A percentile compares a stretch with the other conserved stretches of the same genome.
These are phyloP conservation scores for Porpolomopsis calyptriformis DNA, from an alignment of 768 basidiomycete genomes.

Conservation along the genomic window DNA sequence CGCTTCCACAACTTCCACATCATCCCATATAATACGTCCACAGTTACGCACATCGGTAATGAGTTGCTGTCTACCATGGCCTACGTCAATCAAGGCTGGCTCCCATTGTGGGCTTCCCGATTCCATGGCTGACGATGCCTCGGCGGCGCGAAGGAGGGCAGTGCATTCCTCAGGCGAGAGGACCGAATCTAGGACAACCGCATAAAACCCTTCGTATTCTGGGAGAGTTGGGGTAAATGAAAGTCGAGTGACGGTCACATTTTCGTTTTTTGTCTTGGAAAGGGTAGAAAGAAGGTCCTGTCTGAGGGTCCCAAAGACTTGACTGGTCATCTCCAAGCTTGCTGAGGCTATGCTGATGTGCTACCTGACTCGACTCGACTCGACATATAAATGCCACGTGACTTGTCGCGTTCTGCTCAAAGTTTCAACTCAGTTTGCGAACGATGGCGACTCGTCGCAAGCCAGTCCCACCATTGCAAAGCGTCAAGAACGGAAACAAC, in stretches of 20 bases:
- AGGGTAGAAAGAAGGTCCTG: neutral
- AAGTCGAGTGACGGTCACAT: slow-evolving; percentile 7
- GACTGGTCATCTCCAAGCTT: too few relatives aligned
- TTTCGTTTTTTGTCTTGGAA: neutral
- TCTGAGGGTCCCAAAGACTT: too few relatives aligned
- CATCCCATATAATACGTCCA: slow-evolving; percentile 28
- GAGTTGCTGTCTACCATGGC: slow-evolving; percentile 18
- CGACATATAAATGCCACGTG: neutral
- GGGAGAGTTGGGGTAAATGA: neutral
- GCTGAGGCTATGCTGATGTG: too few relatives aligned
- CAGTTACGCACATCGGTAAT: slow-evolving; percentile 31
- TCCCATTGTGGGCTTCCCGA: slow-evolving; percentile 20
- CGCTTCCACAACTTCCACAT: slow-evolving; percentile 22
- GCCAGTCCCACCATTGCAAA: slow-evolving; percentile 19
- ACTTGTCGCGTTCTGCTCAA: neutral
- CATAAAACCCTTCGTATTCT: slow-evolving; percentile 27
- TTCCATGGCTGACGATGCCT: slow-evolving; percentile 20
- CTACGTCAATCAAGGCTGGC: slow-evolving; percentile 26
- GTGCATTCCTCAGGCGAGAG: slow-evolving; percentile 33
- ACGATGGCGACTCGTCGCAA: slow-evolving; percentile 22
- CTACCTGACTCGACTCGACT: neutral
- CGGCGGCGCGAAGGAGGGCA: slow-evolving; percentile 22
- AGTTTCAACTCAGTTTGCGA: neutral
- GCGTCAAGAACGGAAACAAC: slow-evolving; percentile 5
- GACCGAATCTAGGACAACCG: slow-evolving; percentile 32